These are phyloP conservation scores for Beauveria caledonica DNA, from an alignment of 2,329 filamentous ascomycete species.

Conservation along the genomic window DNA sequence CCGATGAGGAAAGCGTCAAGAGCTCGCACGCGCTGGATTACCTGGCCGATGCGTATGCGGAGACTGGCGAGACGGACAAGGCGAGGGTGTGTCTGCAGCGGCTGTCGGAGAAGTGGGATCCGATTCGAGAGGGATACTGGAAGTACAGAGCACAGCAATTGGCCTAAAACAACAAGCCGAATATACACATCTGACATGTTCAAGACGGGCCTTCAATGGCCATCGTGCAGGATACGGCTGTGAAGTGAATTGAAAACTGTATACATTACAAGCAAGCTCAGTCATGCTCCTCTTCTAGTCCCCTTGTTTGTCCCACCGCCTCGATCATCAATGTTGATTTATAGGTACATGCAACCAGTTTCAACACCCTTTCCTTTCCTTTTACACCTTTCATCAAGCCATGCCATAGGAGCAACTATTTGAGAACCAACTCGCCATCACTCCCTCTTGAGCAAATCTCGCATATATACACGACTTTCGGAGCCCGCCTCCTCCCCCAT, in stretches of 20 bases:
- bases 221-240: no score
- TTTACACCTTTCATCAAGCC: no score
- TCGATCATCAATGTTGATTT: no score
- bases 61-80: conserved; percentile 47
- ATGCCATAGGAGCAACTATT: not conserved
- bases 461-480: no score
- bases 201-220: no score
- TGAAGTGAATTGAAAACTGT: not conserved
- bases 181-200: no score
- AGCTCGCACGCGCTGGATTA: conserved; percentile 64
- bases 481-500: not conserved
- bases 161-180: not conserved
- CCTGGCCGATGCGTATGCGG: conserved; percentile 58
- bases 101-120: conserved; percentile 80
- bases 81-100: conserved; percentile 64
- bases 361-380: no score
- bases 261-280: not conserved
- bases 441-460: no score
- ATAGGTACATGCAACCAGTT: no score
- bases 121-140: conserved; percentile 88
- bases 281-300: not conserved
- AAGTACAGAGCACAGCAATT: conserved; percentile 43
- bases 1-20: conserved; percentile 41
- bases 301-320: not conserved
- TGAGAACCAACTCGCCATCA: not conserved